Evolutionary conservation across 257 asterid species (phyloP).

Genomic region (Solanum ahanhuiri): DNA sequence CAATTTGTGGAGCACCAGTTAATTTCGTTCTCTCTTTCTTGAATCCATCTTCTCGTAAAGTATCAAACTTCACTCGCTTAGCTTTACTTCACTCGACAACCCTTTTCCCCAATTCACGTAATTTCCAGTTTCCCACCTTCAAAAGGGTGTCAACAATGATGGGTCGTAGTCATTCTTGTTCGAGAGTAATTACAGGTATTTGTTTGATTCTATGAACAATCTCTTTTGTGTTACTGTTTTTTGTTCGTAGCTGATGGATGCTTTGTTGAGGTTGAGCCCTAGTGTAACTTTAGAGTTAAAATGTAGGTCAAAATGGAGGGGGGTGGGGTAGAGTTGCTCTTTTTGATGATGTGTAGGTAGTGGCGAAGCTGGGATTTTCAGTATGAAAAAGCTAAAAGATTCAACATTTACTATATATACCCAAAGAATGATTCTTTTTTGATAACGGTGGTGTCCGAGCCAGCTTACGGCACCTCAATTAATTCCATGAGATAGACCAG

Average conservation of each 20-base stretch:
- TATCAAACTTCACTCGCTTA: background rate
- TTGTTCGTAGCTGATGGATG: background rate
- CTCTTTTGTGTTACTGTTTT: background rate
- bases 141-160: constrained; percentile 11
- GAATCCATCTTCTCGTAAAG: background rate
- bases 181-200: constrained; percentile 32
- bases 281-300: background rate
- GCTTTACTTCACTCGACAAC: background rate
- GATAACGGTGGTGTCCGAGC: background rate
- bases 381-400: background rate
- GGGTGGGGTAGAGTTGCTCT: background rate
- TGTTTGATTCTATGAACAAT: background rate
- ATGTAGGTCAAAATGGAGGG: background rate
- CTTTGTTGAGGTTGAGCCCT: too few species aligned
- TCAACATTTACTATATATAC: background rate
- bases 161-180: constrained; percentile 6
- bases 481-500: background rate
- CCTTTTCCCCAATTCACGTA: constrained; percentile 4
- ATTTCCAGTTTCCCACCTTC: constrained; percentile 8
- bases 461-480: background rate
- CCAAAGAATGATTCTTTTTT: background rate
- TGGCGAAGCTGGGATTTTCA: background rate
- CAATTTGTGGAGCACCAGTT: constrained; percentile 14
- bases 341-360: background rate
- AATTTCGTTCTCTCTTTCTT: constrained; percentile 15